Percentiles rank a stretch among this genome's conserved stretches.
Evolutionary conservation across 2,329 filamentous ascomycete genomes (phyloP).

Genomic region (Ceratocystiopsis sp.): DNA sequence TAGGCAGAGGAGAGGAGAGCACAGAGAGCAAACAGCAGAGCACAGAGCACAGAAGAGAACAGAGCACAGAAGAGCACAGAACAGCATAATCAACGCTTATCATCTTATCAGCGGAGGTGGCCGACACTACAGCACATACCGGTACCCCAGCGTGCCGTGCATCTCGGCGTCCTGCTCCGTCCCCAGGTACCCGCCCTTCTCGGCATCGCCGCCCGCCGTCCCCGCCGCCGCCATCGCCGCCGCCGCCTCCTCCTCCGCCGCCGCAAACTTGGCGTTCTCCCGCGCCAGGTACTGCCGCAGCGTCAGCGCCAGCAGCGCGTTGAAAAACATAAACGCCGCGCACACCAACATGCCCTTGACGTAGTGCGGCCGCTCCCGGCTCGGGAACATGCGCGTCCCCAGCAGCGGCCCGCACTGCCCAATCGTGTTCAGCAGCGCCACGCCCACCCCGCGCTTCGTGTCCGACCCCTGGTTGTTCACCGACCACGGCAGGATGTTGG

Average conservation of each 20-base stretch:
- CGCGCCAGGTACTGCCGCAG: constrained; percentile 17
- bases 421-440: constrained; percentile 42
- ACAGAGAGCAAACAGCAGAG: no score
- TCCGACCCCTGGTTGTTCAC: constrained; percentile 54
- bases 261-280: constrained; percentile 18
- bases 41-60: no score
- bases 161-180: background rate
- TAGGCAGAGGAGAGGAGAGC: no score
- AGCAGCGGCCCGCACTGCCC: constrained; percentile 47
- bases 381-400: constrained; percentile 46
- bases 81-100: no score
- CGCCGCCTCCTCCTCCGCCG: constrained; percentile 14
- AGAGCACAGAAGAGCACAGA: no score
- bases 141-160: background rate
- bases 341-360: constrained; percentile 22
- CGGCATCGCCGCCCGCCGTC: background rate
- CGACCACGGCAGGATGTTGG: constrained; percentile 54
- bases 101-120: no score
- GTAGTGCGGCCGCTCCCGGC: constrained; percentile 19
- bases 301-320: constrained; percentile 18
- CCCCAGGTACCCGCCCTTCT: background rate
- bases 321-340: constrained; percentile 25
- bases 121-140: background rate
- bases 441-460: constrained; percentile 44
- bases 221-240: background rate